These are phyloP conservation scores for Myriosclerotinia duriaeana DNA, from an alignment of 2,329 filamentous ascomycete species.

Conservation along the genomic window DNA sequence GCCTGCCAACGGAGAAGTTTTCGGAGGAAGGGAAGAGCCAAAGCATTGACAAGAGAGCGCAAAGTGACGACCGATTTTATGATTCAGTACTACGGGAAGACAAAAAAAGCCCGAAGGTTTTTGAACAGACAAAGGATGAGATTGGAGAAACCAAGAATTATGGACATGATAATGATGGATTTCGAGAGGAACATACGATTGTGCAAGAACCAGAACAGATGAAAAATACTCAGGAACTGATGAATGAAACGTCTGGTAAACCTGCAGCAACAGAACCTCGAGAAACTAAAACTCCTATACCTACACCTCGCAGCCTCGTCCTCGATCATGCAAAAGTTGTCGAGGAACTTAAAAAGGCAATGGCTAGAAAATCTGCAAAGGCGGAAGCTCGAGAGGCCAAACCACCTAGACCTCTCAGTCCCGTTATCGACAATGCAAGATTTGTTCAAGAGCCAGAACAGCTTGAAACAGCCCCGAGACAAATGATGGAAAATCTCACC, in stretches of 20 bases:
- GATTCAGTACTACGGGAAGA: conserved; percentile 49
- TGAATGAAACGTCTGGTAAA: conserved; percentile 6
- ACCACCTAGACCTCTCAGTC: background rate
- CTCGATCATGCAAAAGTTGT: background rate
- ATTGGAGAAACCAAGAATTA: background rate
- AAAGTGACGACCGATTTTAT: conserved; percentile 48
- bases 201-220: conserved; percentile 33
- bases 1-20: conserved; percentile 41
- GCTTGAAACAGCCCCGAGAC: too few relatives aligned
- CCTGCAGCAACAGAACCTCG: background rate
- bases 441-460: background rate
- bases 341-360: background rate
- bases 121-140: conserved; percentile 37
- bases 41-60: conserved; percentile 44
- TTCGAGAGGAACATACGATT: conserved; percentile 37
- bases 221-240: conserved; percentile 23
- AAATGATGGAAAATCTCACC: too few relatives aligned
- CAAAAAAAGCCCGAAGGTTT: conserved; percentile 41
- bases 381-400: background rate
- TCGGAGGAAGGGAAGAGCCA: conserved; percentile 44
- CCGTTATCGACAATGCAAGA: background rate
- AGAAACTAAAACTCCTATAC: background rate
- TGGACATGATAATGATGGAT: conserved; percentile 33
- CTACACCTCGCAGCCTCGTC: background rate
- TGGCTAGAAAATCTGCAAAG: background rate